Evolutionary conservation across 768 basidiomycete genomes (phyloP).

Genomic region (Termitomyces eurrhizus): DNA sequence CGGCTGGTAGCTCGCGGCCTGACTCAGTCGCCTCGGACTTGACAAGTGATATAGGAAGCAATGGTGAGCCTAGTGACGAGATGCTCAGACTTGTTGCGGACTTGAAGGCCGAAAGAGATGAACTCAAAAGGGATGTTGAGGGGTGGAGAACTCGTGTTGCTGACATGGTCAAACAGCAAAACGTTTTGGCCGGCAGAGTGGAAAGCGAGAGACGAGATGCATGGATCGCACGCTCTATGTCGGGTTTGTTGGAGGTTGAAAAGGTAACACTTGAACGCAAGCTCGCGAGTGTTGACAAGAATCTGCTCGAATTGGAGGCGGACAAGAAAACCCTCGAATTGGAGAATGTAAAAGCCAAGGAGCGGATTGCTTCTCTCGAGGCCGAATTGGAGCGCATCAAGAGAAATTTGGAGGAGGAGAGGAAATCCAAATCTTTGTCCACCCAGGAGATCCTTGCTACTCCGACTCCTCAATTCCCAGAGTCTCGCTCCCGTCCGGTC

Average conservation of each 20-base stretch:
- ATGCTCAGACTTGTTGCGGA: conserved; percentile 73
- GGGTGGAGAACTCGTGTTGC: conserved; percentile 79
- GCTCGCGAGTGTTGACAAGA: conserved; percentile 33
- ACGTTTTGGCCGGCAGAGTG: conserved; percentile 61
- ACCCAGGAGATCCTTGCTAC: conserved; percentile 39
- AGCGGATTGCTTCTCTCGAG: conserved; percentile 40
- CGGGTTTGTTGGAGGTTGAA: conserved; percentile 64
- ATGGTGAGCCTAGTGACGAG: conserved; percentile 63
- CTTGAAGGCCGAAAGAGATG: conserved; percentile 85
- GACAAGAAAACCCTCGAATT: conserved; percentile 28
- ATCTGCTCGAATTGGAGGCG: conserved; percentile 21
- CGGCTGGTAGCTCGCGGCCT: conserved; percentile 42
- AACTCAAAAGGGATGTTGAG: conserved; percentile 82
- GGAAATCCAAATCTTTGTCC: conserved; percentile 9
- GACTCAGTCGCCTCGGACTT: conserved; percentile 48
- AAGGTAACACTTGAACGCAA: conserved; percentile 53
- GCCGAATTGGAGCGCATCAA: conserved; percentile 39
- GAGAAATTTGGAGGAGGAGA: conserved; percentile 27
- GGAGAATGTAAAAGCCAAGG: conserved; percentile 34
- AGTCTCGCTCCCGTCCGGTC: conserved; percentile 19
- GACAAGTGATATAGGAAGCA: conserved; percentile 29
- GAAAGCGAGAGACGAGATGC: conserved; percentile 80
- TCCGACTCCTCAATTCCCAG: conserved; percentile 38
- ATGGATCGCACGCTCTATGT: conserved; percentile 77
- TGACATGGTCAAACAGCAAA: conserved; percentile 69